Percentiles rank a stretch among this genome's conserved stretches.
These are phyloP conservation scores for Cenchrus fungigraminus DNA, from an alignment of 176 grass and related monocot species.

Conservation along the genomic window DNA sequence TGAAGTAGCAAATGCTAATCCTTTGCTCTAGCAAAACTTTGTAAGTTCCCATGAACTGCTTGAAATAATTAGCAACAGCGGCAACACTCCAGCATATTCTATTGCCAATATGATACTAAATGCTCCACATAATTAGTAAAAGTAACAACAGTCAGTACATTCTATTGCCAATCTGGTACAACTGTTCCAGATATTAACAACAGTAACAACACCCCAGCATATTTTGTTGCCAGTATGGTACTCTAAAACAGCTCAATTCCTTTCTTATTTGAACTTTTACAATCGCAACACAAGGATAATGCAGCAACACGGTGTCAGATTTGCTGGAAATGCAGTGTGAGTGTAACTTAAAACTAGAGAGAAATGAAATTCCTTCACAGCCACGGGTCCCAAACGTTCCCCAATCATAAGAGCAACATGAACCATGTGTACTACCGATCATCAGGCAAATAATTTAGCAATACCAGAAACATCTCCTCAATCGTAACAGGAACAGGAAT, in stretches of 20 bases:
- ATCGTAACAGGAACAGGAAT: background rate
- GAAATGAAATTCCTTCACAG: background rate
- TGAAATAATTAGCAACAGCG: background rate
- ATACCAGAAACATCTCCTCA: too few relatives aligned
- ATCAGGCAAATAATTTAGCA: too few relatives aligned
- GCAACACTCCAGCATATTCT: background rate
- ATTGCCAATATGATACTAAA: background rate
- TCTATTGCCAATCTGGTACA: too few relatives aligned
- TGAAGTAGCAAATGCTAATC: background rate
- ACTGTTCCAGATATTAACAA: background rate
- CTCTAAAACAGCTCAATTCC: background rate
- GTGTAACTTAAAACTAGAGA: background rate
- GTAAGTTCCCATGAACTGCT: background rate
- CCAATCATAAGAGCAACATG: too few relatives aligned
- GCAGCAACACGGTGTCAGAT: background rate
- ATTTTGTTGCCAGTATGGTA: background rate
- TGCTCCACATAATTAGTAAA: too few relatives aligned
- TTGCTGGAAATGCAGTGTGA: slow-evolving; percentile 1
- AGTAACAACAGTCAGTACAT: too few relatives aligned
- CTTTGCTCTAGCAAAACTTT: background rate
- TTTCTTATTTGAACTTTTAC: background rate
- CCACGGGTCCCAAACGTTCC: slow-evolving; percentile 14
- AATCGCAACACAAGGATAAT: background rate
- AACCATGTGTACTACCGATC: too few relatives aligned
- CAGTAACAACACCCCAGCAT: background rate